Percentiles rank a stretch among this genome's conserved stretches.
phyloP scores from a whole-genome alignment of 2,329 filamentous ascomycete species.

The Penicillium sp. region DNA sequence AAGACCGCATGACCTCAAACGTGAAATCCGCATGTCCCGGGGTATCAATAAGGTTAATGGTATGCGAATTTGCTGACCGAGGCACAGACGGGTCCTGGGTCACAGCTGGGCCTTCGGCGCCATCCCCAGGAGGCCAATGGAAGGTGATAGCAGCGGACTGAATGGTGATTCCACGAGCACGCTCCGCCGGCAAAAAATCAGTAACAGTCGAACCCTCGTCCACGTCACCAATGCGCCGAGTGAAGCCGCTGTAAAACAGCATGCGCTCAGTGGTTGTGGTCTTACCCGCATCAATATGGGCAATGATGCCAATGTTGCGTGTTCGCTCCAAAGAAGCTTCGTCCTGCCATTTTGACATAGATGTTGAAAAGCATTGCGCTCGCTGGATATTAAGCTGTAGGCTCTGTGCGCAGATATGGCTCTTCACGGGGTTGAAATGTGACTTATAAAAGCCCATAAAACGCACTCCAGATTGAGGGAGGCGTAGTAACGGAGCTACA shows the following conservation, averaged over 20 bases:
- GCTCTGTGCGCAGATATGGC: constrained; percentile 5
- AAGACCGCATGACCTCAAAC: constrained; percentile 89
- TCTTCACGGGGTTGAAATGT: constrained; percentile 7
- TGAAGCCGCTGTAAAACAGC: constrained; percentile 94
- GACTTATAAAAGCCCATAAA: constrained; percentile 21
- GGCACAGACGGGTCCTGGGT: constrained; percentile 43
- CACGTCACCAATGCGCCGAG: constrained; percentile 86
- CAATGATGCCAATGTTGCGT: constrained; percentile 96
- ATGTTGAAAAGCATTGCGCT: constrained; percentile 31
- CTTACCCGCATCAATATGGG: constrained; percentile 97
- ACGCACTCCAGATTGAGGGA: constrained; percentile 26
- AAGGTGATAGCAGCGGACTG: constrained; percentile 97
- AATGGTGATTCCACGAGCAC: constrained; percentile 91
- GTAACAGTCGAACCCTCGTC: constrained; percentile 96
- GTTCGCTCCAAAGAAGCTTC: constrained; percentile 61
- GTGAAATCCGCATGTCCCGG: constrained; percentile 97
- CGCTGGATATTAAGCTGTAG: constrained; percentile 3
- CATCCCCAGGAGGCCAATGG: constrained; percentile 69
- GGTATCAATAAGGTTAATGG: constrained; percentile 91
- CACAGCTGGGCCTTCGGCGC: constrained; percentile 15
- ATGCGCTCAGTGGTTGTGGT: constrained; percentile 98
- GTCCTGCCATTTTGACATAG: constrained; percentile 20
- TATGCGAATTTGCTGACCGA: constrained; percentile 59
- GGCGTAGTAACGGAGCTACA: constrained; percentile 32
- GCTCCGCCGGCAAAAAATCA: constrained; percentile 90